Base-by-base conservation (phyloP, 768 basidiomycete genomes). In the Harrya chromipes region DNA sequence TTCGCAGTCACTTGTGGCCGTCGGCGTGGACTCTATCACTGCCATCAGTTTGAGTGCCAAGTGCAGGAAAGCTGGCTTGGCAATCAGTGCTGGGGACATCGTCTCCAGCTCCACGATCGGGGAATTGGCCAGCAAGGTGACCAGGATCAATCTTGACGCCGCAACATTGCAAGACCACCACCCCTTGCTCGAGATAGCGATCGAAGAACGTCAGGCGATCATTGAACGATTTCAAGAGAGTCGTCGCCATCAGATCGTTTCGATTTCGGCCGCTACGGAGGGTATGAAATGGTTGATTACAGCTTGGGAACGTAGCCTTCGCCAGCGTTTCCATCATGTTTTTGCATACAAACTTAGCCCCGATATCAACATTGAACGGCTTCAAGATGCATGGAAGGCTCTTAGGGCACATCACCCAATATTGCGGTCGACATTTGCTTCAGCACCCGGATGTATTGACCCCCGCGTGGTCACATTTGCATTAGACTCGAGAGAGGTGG, bases 21-120 rank as follows among this genome's bases (percentile, higher is more conserved):
- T 79, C 11, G 78, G 78, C 17, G 63, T 79, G 11, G 78, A 79
- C 55, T 79, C 78, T 2, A 78, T 79, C 49, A 74, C 73, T 17
- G 75, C 78, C 19, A 74, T 79, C 31, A 72, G 73, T 43, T 62
- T 79, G 12, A 66, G 67, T 10, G 68, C 72, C 7, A 74, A 67
- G 47, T 71, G 70, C 54, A 67, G 71, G 39, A 60, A 63, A 39
- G 63, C 58, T 4, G 76, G 76, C 1, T 50, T 78, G 37, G 50
- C 38, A 13, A 40, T 70, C 21, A 52, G 45, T 12, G 68, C 71
- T 3, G 71, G 65, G 26, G 74, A 78, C 47, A 67, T 79, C n/a
- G 56, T 76, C 37, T 70, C 61, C 33, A 72, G 75, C 43, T 56
- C 55, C 36, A 74, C 74, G 4, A 54, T 78, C 13, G 66, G 54